These are phyloP conservation scores for Taxillus chinensis DNA, from an alignment of 164 flowering plant genomes.

Conservation along the genomic window DNA sequence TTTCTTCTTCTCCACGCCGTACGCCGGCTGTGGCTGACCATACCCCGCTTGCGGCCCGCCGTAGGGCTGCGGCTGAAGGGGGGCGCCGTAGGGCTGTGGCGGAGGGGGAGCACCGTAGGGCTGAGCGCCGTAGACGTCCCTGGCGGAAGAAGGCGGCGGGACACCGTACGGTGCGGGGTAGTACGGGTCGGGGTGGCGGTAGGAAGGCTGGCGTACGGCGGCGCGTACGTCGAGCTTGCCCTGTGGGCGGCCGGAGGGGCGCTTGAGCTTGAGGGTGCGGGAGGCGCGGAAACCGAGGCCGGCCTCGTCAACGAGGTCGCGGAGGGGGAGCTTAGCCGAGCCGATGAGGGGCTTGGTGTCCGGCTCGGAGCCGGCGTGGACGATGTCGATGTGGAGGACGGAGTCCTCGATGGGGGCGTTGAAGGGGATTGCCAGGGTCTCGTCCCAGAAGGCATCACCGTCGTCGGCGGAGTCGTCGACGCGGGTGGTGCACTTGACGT, in stretches of 20 bases:
- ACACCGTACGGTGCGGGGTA: conserved; percentile 34
- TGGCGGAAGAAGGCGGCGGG: conserved; percentile 18
- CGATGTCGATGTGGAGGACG: conserved; percentile 43
- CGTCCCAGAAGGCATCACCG: conserved; percentile 42
- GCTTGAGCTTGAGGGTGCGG: conserved; percentile 36
- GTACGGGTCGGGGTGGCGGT: conserved; percentile 30
- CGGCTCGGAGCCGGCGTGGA: conserved; percentile 36
- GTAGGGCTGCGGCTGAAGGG: conserved; percentile 8
- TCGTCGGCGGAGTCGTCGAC: conserved; percentile 56
- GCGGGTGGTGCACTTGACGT: conserved; percentile 39
- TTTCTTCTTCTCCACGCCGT: conserved; percentile 32
- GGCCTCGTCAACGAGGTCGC: conserved; percentile 44
- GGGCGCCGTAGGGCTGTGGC: conserved; percentile 4
- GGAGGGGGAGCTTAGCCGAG: conserved; percentile 33
- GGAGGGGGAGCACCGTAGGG: conserved; percentile 9
- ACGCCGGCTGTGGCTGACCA: conserved; percentile 18
- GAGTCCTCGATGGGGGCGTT: conserved; percentile 32
- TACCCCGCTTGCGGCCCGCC: neutral
- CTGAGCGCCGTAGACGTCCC: conserved; percentile 9
- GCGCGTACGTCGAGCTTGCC: conserved; percentile 52
- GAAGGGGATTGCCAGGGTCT: conserved; percentile 44
- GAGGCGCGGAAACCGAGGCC: conserved; percentile 20
- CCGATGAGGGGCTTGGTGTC: conserved; percentile 62
- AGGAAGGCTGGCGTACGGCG: conserved; percentile 25
- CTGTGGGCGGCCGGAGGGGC: conserved; percentile 89